Conservation (phyloP, 768 basidiomycete species). For the Tricholoma furcatifolium region DNA sequence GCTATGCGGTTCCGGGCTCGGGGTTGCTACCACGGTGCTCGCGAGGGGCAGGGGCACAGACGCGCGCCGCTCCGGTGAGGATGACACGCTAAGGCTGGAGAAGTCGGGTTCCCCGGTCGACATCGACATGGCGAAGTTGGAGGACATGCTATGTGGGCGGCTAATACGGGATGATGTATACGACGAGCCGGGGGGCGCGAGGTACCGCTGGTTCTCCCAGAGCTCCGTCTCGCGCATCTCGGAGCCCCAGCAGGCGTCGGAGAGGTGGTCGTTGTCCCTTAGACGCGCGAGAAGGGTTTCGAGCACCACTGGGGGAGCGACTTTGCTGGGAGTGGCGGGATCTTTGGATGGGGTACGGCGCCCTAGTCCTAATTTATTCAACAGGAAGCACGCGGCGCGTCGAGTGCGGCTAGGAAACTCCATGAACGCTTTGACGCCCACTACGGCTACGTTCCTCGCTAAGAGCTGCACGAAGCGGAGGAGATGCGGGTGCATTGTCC, state of each 20-base stretch:
- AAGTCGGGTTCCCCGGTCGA: not conserved
- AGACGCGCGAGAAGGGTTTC: slow-evolving; percentile 35
- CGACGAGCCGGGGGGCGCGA: slow-evolving; percentile 17
- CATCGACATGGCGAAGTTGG: not conserved
- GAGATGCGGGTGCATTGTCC: slow-evolving; percentile 9
- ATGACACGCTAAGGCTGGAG: not conserved
- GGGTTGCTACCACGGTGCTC: not conserved
- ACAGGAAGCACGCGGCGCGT: too few relatives aligned
- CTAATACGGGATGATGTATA: not conserved
- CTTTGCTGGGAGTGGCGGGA: not conserved
- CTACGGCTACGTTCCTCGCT: not conserved
- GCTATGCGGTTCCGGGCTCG: slow-evolving; percentile 1
- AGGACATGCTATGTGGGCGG: not conserved
- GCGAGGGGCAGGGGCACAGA: not conserved
- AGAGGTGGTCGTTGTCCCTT: slow-evolving; percentile 64
- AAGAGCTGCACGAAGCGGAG: not conserved
- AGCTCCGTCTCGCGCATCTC: slow-evolving; percentile 70
- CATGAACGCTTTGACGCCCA: too few relatives aligned
- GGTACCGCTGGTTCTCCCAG: slow-evolving; percentile 76
- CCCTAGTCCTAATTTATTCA: too few relatives aligned
- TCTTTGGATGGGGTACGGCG: too few relatives aligned
- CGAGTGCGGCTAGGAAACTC: too few relatives aligned
- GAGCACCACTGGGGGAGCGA: slow-evolving; percentile 5
- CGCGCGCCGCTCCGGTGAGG: not conserved
- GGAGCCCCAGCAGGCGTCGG: slow-evolving; percentile 62